Evolutionary conservation across 164 flowering plant genomes (phyloP).

Genomic region (Chloranthus sessilifolius): DNA sequence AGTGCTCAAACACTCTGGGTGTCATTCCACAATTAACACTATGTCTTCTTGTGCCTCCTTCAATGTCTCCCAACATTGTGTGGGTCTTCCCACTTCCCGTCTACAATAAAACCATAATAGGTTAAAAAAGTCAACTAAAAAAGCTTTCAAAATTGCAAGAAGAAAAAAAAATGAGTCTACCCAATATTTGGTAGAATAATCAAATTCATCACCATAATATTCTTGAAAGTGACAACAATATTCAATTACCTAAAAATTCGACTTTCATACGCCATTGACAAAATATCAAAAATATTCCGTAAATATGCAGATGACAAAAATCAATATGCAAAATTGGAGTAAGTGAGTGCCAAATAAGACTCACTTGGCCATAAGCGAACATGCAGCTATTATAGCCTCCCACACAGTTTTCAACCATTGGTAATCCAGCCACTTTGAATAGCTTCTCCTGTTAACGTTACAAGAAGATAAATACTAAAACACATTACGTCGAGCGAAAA

Average conservation of each 20-base stretch:
- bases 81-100: constrained; percentile 99
- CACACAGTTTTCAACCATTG: constrained; percentile 96
- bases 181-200: too few relatives aligned
- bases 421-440: constrained; percentile 89
- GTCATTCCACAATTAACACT: constrained; percentile 98
- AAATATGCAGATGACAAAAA: too few relatives aligned
- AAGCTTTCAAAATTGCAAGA: too few relatives aligned
- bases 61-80: constrained; percentile 98
- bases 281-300: too few relatives aligned
- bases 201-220: too few relatives aligned
- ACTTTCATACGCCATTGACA: too few relatives aligned
- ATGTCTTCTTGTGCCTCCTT: constrained; percentile 83
- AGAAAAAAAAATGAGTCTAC: too few relatives aligned
- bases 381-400: constrained; percentile 97
- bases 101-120: constrained; percentile 27
- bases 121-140: not conserved
- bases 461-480: not conserved
- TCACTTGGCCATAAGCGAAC: constrained; percentile 99
- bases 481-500: not conserved
- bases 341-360: constrained; percentile 6
- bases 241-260: too few relatives aligned
- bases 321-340: too few relatives aligned
- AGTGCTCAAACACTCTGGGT: constrained; percentile 85
- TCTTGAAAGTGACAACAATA: too few relatives aligned
- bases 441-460: constrained; percentile 67